Percentiles rank a stretch among this genome's conserved stretches.
Evolutionary conservation across 805 yeast genomes (phyloP).

Genomic region (Kuraishia ogatae): DNA sequence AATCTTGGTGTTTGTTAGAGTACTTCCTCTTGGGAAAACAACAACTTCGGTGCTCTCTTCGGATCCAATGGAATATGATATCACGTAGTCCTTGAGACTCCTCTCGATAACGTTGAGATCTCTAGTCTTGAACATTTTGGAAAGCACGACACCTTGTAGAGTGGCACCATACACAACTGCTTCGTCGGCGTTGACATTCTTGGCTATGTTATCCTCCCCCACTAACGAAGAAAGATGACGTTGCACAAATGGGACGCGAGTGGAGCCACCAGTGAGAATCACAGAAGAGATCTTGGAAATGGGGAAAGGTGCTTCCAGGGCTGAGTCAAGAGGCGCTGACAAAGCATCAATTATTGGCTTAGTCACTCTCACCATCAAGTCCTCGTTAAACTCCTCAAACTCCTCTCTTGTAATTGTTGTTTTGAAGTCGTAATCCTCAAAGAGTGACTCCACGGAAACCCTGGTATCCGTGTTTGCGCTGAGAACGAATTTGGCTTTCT

Average conservation of each 20-base stretch:
- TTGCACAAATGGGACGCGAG: conserved; percentile 85
- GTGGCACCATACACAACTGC: conserved; percentile 87
- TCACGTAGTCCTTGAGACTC: conserved; percentile 38
- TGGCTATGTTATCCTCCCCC: conserved; percentile 57
- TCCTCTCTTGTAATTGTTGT: conserved; percentile 66
- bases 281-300: conserved; percentile 36
- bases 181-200: conserved; percentile 92
- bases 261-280: conserved; percentile 82
- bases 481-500: conserved; percentile 76
- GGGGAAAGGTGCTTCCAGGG: conserved; percentile 8
- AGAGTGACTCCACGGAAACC: conserved; percentile 69
- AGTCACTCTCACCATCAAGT: conserved; percentile 34
- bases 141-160: conserved; percentile 67
- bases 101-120: conserved; percentile 53
- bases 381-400: conserved; percentile 52
- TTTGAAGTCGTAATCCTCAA: conserved; percentile 67
- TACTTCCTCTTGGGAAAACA: conserved; percentile 41
- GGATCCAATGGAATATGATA: conserved; percentile 20
- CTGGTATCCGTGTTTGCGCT: conserved; percentile 81
- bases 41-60: conserved; percentile 10
- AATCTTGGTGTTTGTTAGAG: conserved; percentile 22
- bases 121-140: conserved; percentile 59
- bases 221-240: conserved; percentile 42
- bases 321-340: conserved; percentile 20
- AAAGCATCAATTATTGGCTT: conserved; percentile 50